These are phyloP conservation scores for Helotiales sp. DNA, from an alignment of 2,329 filamentous ascomycete genomes.

Conservation along the genomic window DNA sequence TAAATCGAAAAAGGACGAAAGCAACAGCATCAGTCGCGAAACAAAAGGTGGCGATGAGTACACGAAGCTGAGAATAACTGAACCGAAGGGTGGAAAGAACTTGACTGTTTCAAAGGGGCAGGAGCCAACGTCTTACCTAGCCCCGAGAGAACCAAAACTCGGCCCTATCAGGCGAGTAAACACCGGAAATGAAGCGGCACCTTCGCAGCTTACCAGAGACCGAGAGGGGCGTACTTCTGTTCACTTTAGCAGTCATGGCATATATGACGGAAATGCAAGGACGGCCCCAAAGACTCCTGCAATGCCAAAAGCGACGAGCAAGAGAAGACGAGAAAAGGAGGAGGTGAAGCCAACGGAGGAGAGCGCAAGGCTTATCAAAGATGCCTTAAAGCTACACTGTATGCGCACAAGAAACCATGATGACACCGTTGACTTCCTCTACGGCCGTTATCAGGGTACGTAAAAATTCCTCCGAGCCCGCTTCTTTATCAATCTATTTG, in stretches of 20 bases:
- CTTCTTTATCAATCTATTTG: background rate
- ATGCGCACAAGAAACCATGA: conserved; percentile 27
- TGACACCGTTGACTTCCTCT: conserved; percentile 29
- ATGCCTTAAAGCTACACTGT: conserved; percentile 28
- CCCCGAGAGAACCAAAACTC: background rate
- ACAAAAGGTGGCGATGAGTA: background rate
- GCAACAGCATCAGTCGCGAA: background rate
- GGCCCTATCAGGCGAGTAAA: background rate
- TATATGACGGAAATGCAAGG: background rate
- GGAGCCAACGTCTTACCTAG: background rate
- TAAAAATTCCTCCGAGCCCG: background rate
- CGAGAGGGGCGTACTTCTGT: no score
- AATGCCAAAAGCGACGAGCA: background rate
- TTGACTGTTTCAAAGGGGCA: background rate
- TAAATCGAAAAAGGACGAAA: conserved; percentile 6
- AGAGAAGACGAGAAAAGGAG: conserved; percentile 10
- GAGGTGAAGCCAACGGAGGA: conserved; percentile 8
- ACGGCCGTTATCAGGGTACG: conserved; percentile 23
- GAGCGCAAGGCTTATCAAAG: conserved; percentile 12
- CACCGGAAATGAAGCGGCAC: background rate
- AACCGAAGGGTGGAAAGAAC: background rate
- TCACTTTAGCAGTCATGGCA: no score
- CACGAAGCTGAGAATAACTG: background rate
- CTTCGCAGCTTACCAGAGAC: no score
- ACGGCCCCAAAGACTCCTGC: background rate